phyloP scores from a whole-genome alignment of 257 asterid species.

The Solanum pennellii region DNA sequence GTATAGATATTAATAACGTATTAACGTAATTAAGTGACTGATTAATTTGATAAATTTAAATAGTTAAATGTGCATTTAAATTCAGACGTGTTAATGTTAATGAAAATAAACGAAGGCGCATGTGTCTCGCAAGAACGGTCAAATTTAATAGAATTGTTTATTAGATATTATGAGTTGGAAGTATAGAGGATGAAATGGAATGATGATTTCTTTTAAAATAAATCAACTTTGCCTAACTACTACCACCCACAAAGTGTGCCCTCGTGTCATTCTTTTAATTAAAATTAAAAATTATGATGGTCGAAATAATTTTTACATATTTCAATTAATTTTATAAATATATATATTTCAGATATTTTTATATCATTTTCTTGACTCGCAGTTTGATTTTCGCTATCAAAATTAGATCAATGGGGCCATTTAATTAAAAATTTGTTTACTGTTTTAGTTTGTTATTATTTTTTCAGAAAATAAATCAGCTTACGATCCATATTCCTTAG shows the following conservation, averaged over 20 bases:
- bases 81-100: neutral
- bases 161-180: conserved; percentile 8
- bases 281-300: neutral
- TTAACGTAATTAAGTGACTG: neutral
- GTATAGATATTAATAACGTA: neutral
- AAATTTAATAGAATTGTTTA: neutral
- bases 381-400: neutral
- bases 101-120: neutral
- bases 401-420: neutral
- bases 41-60: neutral
- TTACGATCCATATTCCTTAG: neutral
- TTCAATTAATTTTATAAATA: neutral
- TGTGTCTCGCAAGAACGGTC: neutral
- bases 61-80: neutral
- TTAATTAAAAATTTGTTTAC: neutral
- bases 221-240: conserved; percentile 26
- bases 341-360: neutral
- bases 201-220: conserved; percentile 2
- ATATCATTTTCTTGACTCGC: neutral
- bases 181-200: conserved; percentile 1
- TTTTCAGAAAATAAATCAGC: neutral
- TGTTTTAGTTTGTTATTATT: neutral
- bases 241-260: neutral
- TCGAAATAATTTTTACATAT: accelerated
- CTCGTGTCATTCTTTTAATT: neutral